phyloP scores from a whole-genome alignment of 1,284 basidiomycete species.

The Termitomyces sp. region DNA sequence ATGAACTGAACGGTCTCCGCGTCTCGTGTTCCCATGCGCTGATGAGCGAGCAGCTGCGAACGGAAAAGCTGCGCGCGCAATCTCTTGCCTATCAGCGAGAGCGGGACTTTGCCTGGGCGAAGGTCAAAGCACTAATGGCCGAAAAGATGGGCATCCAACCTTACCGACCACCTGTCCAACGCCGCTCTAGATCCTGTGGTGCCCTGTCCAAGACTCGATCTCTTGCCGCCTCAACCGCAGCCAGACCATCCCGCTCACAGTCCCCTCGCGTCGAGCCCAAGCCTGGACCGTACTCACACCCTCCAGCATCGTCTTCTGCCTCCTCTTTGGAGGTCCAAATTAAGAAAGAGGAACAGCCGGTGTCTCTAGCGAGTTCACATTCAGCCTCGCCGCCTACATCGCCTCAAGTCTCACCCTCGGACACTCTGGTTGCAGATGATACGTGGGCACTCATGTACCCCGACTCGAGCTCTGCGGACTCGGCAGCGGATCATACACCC shows the following conservation, averaged over 20 bases:
- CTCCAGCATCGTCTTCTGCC: neutral
- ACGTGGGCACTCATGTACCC: neutral
- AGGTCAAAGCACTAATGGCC: slow-evolving; percentile 18
- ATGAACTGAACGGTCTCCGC: slow-evolving; percentile 25
- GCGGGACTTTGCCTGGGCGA: slow-evolving; percentile 26
- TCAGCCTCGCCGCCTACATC: neutral
- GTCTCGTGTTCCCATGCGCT: slow-evolving; percentile 24
- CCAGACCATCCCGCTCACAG: neutral
- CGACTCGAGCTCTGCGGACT: neutral
- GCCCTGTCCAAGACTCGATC: neutral
- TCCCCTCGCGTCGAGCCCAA: neutral
- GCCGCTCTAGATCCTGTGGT: slow-evolving; percentile 4
- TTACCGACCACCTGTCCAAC: neutral
- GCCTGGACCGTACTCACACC: neutral
- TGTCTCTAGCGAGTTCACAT: neutral
- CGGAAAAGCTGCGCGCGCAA: slow-evolving; percentile 24
- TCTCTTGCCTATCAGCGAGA: slow-evolving; percentile 27
- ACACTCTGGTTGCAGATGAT: neutral
- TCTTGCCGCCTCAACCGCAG: neutral
- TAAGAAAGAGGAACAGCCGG: neutral
- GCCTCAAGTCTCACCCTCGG: neutral
- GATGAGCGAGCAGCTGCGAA: slow-evolving; percentile 26
- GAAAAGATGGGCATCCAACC: slow-evolving; percentile 6
- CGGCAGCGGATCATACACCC: neutral
- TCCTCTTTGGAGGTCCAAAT: neutral